Evolutionary conservation across 352 stramenopile genomes (phyloP), one percentile per base, ranked within the genome.

Genomic region (Phytopythium kandeliae): DNA sequence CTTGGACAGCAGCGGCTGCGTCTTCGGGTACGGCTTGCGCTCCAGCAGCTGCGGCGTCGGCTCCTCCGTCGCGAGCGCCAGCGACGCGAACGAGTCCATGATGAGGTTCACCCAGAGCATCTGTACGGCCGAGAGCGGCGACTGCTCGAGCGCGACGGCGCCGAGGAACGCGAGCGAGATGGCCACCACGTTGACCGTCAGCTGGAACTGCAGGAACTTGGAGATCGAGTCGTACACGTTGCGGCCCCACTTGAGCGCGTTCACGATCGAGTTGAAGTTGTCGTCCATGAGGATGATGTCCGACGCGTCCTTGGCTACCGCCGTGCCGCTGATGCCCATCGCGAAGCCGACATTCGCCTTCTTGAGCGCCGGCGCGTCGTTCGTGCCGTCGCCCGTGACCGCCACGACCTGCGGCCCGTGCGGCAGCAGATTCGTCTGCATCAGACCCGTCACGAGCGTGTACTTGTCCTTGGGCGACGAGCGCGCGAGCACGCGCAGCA

Each of bases 91-190:
- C 16, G 89, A 97, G 68, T 98, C 95, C 93, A 98, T 99, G 63
- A 98, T 97, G 30, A 99, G 63, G 63, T 99, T 98, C 19, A 99
- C 89, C 95, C 94, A 99, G 16, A 99, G 71, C 86, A 99, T 96
- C 71, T 98, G 96, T 2, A 98, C 89, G 31, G 93, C 88, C 36
- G 89, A 95, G 17, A 98, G 58, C 7, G 90, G 90, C 26, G 79
- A 85, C 47, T 84, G 70, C 25, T 81, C 59, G 16, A 85, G 50
- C 7, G 69, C 49, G 21, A 83, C 65, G 2, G 89, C 85, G 22
- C 84, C 87, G 25, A 98, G 56, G 52, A 97, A 97, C 13, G 90
- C 92, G 19, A 97, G 65, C 34, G 74, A 81, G 30, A 98, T 77
- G 1, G 88, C 96, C 9, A 96, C 85, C 40, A 98, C 78, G 62